These are phyloP conservation scores for Stramenopiles sp. DNA, from an alignment of 352 stramenopile species.

Conservation along the genomic window DNA sequence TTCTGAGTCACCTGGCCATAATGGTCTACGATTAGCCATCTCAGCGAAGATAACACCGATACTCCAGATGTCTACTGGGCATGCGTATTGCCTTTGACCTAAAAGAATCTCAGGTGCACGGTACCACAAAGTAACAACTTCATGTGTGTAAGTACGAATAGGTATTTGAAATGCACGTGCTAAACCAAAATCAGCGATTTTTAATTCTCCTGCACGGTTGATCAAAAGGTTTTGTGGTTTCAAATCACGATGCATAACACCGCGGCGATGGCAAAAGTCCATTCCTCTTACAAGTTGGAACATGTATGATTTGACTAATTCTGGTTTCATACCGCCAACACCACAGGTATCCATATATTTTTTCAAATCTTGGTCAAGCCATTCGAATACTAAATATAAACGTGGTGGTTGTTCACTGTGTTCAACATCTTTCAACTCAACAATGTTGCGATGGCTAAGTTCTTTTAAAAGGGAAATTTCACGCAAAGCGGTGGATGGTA, in stretches of 20 bases:
- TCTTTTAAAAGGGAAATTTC: conserved; percentile 96
- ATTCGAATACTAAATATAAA: conserved; percentile 99
- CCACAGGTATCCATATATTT: conserved; percentile 99
- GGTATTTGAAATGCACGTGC: conserved; percentile 96
- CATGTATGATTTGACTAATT: conserved; percentile 52
- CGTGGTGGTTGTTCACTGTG: conserved; percentile 88
- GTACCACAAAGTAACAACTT: conserved; percentile 99
- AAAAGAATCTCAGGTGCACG: conserved; percentile 92
- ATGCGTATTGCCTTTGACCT: conserved; percentile 88
- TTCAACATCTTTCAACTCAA: conserved; percentile 97
- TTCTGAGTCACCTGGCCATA: conserved; percentile 90
- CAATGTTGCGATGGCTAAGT: conserved; percentile 91
- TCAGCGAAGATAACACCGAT: conserved; percentile 97
- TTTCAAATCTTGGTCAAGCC: conserved; percentile 98
- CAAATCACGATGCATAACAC: conserved; percentile 80
- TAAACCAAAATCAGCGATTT: conserved; percentile 99
- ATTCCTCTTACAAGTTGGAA: conserved; percentile 97
- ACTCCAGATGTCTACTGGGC: conserved; percentile 96
- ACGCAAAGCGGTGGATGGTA: conserved; percentile 91
- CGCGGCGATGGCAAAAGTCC: conserved; percentile 94
- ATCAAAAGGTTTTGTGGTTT: conserved; percentile 96
- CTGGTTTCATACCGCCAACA: conserved; percentile 59
- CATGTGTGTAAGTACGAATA: conserved; percentile 93
- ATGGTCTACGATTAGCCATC: conserved; percentile 72
- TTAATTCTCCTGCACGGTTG: conserved; percentile 89